Conservation (phyloP, 192 early-diverging fungal species). For the Neocallimastix lanati region DNA sequence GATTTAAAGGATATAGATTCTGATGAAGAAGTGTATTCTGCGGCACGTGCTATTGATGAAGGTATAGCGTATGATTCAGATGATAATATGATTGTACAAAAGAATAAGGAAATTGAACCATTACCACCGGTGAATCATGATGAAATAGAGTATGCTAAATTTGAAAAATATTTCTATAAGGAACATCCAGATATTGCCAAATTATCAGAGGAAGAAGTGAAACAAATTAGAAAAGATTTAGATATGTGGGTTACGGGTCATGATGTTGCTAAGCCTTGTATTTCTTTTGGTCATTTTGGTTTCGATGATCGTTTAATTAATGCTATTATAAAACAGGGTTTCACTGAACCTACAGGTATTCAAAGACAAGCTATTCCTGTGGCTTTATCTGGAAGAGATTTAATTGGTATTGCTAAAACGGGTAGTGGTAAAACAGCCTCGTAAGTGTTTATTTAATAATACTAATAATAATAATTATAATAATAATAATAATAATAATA, state of each 20-base stretch:
- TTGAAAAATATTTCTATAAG: constrained; percentile 63
- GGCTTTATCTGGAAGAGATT: constrained; percentile 56
- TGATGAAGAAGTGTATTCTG: constrained; percentile 71
- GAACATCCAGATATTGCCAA: constrained; percentile 56
- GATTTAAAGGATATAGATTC: constrained; percentile 29
- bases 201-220: constrained; percentile 29
- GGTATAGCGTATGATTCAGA: constrained; percentile 1
- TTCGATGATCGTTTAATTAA: constrained; percentile 51
- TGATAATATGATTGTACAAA: constrained; percentile 7
- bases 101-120: constrained; percentile 49
- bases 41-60: constrained; percentile 49
- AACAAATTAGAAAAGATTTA: constrained; percentile 28
- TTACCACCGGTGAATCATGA: constrained; percentile 46
- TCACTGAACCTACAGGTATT: constrained; percentile 53
- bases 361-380: constrained; percentile 63
- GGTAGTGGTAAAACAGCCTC: constrained; percentile 77
- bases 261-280: constrained; percentile 46
- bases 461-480: no score
- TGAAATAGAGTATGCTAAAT: constrained; percentile 37
- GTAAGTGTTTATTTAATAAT: background rate
- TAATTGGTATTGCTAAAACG: constrained; percentile 71
- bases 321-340: constrained; percentile 41
- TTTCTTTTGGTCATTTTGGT: constrained; percentile 71
- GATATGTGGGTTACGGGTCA: constrained; percentile 49
- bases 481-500: no score